Evolutionary conservation across 2,329 filamentous ascomycete genomes (phyloP).

Genomic region (Talaromyces sp.): DNA sequence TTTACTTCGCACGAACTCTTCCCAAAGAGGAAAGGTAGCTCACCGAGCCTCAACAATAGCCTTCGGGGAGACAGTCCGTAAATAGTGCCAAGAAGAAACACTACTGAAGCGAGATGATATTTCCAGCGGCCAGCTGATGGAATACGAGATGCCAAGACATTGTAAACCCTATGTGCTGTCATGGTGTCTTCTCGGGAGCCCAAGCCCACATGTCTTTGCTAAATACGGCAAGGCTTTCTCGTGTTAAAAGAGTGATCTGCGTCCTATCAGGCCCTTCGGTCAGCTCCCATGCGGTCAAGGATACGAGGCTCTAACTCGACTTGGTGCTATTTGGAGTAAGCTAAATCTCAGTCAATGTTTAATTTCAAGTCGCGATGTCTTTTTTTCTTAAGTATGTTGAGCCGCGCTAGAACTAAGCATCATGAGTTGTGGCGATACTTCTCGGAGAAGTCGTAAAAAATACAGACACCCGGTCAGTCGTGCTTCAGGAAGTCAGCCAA

Average conservation of each 20-base stretch:
- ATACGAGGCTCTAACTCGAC: background rate
- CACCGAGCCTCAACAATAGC: background rate
- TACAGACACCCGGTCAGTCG: background rate
- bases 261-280: conserved; percentile 3
- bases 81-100: background rate
- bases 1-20: background rate
- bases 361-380: background rate
- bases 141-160: conserved; percentile 3
- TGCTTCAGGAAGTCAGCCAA: background rate
- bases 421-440: background rate
- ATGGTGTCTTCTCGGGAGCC: background rate
- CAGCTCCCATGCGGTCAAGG: background rate
- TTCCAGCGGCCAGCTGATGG: background rate
- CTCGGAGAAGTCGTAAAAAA: background rate
- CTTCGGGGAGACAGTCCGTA: background rate
- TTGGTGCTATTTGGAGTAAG: background rate
- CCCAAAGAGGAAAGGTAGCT: background rate
- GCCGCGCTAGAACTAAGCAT: background rate
- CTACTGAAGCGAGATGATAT: background rate
- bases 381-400: background rate
- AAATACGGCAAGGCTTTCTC: conserved; percentile 2
- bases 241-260: background rate
- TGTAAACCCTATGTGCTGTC: background rate
- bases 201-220: background rate
- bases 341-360: background rate